phyloP scores from a whole-genome alignment of 345 rosid species.

The Tarenaya hassleriana region DNA sequence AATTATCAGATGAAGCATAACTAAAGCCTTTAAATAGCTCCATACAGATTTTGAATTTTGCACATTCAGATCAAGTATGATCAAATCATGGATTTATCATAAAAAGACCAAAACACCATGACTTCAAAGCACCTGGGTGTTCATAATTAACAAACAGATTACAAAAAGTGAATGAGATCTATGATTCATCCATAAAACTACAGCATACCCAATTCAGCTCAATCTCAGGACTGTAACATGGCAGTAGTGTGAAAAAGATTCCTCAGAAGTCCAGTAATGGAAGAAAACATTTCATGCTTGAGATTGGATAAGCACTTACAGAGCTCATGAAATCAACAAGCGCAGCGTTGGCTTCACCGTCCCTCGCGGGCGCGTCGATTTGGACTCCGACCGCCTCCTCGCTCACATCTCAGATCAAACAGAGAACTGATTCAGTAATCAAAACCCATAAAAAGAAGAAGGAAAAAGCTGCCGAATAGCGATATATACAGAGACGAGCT shows the following conservation, averaged over 20 bases:
- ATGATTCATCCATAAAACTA: neutral
- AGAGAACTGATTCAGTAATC: neutral
- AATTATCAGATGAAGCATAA: no score
- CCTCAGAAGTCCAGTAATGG: neutral
- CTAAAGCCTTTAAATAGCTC: neutral
- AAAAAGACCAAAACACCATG: no score
- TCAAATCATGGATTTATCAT: no score
- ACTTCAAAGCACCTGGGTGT: neutral
- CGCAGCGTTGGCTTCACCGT: conserved; percentile 90
- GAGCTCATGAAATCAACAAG: conserved; percentile 83
- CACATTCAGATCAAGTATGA: neutral
- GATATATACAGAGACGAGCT: neutral
- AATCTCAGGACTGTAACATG: no score
- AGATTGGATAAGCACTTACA: conserved; percentile 32
- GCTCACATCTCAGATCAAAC: conserved; percentile 47
- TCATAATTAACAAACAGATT: neutral
- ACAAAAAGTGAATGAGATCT: neutral
- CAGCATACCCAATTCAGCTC: neutral
- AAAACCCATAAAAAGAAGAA: conserved; percentile 2
- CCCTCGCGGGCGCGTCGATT: conserved; percentile 90
- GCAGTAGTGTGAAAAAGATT: no score
- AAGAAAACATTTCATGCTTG: neutral
- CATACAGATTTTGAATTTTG: neutral
- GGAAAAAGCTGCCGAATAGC: neutral
- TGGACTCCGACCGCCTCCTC: conserved; percentile 82